Percentiles rank a stretch among this genome's conserved stretches.
phyloP scores from a whole-genome alignment of 2,329 filamentous ascomycete species.

The Claviceps capensis region DNA sequence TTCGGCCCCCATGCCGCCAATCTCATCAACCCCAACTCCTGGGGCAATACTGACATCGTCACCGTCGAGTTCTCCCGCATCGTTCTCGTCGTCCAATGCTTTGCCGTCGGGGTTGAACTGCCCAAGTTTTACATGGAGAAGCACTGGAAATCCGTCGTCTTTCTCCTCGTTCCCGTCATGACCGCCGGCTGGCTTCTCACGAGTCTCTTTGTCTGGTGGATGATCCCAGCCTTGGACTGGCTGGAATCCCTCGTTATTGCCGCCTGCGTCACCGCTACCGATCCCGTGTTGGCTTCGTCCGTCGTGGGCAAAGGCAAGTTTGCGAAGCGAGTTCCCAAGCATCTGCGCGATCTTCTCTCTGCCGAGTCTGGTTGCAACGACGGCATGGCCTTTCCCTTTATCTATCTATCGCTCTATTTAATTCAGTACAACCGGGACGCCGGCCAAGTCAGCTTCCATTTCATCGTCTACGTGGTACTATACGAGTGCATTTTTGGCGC shows the following conservation, averaged over 20 bases:
- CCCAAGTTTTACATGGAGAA: conserved; percentile 94
- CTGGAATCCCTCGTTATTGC: conserved; percentile 77
- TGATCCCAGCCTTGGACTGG: conserved; percentile 69
- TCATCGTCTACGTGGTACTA: conserved; percentile 77
- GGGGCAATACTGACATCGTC: conserved; percentile 76
- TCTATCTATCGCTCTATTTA: conserved; percentile 84
- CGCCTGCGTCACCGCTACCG: conserved; percentile 92
- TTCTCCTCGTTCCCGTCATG: conserved; percentile 91
- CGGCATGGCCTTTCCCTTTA: conserved; percentile 97
- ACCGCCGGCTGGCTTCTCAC: conserved; percentile 89
- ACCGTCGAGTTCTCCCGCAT: conserved; percentile 84
- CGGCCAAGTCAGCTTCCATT: conserved; percentile 61
- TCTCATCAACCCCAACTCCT: conserved; percentile 60
- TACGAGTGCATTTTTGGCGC: conserved; percentile 95
- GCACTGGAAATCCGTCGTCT: conserved; percentile 85
- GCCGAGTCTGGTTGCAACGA: conserved; percentile 98
- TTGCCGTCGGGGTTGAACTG: conserved; percentile 81
- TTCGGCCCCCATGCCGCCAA: conserved; percentile 77
- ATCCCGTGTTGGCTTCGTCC: conserved; percentile 91
- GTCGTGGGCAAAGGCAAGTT: conserved; percentile 99
- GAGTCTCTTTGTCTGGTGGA: conserved; percentile 89
- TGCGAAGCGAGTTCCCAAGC: conserved; percentile 91
- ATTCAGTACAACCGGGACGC: conserved; percentile 65
- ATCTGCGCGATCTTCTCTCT: conserved; percentile 86
- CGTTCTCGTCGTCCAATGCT: conserved; percentile 83